Evolutionary conservation across 2,329 filamentous ascomycete species (phyloP).

Genomic region (Myriangium duriaei): DNA sequence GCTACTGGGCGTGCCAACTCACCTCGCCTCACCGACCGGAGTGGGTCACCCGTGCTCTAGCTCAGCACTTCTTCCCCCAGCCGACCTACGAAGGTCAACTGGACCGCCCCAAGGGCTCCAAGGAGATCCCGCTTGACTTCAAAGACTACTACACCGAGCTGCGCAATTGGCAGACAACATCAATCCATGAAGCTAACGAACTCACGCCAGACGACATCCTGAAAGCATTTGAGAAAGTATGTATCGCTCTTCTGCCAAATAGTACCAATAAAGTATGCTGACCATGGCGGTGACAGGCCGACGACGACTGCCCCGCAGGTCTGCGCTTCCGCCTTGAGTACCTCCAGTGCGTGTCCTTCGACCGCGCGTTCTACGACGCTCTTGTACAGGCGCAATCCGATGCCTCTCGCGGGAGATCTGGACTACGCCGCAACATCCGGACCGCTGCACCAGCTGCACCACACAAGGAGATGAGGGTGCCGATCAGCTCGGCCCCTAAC

Average conservation of each 20-base stretch:
- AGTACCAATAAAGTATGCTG: too few species aligned
- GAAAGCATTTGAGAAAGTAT: constrained; percentile 28
- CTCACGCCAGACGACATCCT: constrained; percentile 28
- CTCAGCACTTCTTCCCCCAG: constrained; percentile 30
- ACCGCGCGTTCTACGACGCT: constrained; percentile 30
- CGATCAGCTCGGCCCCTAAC: too few species aligned
- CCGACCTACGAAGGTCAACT: constrained; percentile 29
- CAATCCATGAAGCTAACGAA: constrained; percentile 22
- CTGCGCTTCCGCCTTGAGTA: constrained; percentile 38
- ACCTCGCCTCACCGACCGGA: constrained; percentile 22
- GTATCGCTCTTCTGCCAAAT: constrained; percentile 18
- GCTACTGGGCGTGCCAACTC: constrained; percentile 29
- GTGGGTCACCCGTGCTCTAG: constrained; percentile 31
- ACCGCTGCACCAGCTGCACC: too few species aligned
- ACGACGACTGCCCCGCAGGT: constrained; percentile 24
- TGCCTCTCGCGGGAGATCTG: too few species aligned
- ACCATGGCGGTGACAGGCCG: too few species aligned
- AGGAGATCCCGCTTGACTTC: constrained; percentile 7
- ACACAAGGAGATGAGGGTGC: too few species aligned
- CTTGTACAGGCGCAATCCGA: too few species aligned
- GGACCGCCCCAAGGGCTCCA: constrained; percentile 9
- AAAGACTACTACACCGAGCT: constrained; percentile 23
- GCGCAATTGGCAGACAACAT: constrained; percentile 29
- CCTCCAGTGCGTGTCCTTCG: constrained; percentile 31
- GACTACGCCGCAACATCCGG: too few species aligned